Evolutionary conservation across 805 yeast species (phyloP).

Genomic region (Ogataea methylovora): DNA sequence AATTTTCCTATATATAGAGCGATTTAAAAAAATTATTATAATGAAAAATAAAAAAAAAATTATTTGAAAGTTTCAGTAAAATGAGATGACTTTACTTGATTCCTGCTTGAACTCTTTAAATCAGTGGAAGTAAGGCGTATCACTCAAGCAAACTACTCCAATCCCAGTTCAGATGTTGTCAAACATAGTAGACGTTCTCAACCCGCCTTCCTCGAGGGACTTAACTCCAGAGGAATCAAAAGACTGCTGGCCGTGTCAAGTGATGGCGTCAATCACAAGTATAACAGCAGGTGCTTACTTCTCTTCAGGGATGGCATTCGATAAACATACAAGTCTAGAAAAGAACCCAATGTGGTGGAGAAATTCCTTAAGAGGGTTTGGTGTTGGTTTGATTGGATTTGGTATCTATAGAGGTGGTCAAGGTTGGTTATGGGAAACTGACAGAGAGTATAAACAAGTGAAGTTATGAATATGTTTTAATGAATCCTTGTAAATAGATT

Average conservation of each 20-base stretch:
- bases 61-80: no score
- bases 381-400: conserved; percentile 44
- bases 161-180: no score
- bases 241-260: conserved; percentile 64
- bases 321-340: conserved; percentile 24
- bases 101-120: no score
- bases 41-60: no score
- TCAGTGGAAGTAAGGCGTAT: no score
- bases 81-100: no score
- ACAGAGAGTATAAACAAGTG: conserved; percentile 19
- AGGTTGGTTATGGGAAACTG: conserved; percentile 45
- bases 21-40: no score
- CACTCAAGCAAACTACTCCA: no score
- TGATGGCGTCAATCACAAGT: conserved; percentile 53
- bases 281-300: conserved; percentile 59
- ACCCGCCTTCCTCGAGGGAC: conserved; percentile 38
- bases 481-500: no score
- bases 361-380: conserved; percentile 41
- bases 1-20: no score
- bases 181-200: conserved; percentile 46
- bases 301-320: conserved; percentile 47
- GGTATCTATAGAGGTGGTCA: conserved; percentile 63
- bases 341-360: conserved; percentile 61
- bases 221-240: conserved; percentile 33
- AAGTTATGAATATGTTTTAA: no score